Conservation (phyloP, 1,284 basidiomycete species). For the Polyporus tsugae region DNA sequence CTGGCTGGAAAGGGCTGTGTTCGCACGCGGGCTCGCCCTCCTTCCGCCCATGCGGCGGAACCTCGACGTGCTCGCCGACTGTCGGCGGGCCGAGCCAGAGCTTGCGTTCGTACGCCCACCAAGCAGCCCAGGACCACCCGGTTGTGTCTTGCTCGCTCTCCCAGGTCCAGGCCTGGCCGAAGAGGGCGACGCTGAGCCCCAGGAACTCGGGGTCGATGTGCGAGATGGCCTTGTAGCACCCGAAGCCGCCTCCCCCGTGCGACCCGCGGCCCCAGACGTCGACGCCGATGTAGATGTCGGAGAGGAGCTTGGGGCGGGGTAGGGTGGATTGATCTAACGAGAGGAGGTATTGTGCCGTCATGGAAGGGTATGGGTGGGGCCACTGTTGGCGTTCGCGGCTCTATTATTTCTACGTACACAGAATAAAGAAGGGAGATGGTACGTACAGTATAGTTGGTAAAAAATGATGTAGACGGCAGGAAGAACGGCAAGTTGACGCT, state of each 20-base stretch:
- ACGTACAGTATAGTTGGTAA: constrained; percentile 83
- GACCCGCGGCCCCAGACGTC: constrained; percentile 82
- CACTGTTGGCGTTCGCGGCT: constrained; percentile 52
- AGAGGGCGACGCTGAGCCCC: constrained; percentile 75
- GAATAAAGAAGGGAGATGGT: neutral
- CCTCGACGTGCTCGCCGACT: constrained; percentile 49
- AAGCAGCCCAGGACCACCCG: constrained; percentile 68
- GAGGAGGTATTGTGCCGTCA: constrained; percentile 63
- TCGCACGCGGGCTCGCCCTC: constrained; percentile 51
- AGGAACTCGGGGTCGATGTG: constrained; percentile 63
- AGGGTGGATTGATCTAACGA: constrained; percentile 51
- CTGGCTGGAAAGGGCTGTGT: constrained; percentile 63
- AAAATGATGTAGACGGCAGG: constrained; percentile 72
- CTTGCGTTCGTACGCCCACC: constrained; percentile 76
- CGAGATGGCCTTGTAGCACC: constrained; percentile 67
- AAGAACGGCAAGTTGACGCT: constrained; percentile 79
- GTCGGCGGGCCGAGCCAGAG: constrained; percentile 68
- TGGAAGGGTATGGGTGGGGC: constrained; percentile 56
- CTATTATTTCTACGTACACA: neutral
- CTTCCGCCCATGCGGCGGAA: constrained; percentile 46
- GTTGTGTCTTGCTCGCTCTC: constrained; percentile 67
- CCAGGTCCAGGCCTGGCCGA: constrained; percentile 83
- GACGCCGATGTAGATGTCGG: constrained; percentile 73
- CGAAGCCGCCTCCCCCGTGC: constrained; percentile 77
- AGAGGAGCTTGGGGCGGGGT: constrained; percentile 52